A percentile compares a stretch with the other conserved stretches of the same genome.
Conservation (phyloP, 768 basidiomycete species). For the Serendipita sp. region DNA sequence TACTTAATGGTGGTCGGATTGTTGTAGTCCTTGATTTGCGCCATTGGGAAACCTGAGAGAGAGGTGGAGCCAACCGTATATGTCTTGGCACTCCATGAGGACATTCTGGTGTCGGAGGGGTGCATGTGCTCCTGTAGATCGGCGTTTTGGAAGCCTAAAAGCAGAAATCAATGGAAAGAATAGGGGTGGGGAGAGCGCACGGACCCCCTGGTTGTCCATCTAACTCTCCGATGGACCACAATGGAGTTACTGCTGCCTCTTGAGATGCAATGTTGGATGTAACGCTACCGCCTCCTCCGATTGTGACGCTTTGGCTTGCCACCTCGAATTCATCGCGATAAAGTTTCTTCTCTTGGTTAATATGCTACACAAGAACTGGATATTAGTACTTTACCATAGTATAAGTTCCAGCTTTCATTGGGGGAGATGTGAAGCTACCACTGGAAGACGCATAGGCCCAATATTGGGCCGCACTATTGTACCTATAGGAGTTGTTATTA, state of each 20-base stretch:
- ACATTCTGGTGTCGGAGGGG: slow-evolving; percentile 8
- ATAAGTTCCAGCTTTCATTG: slow-evolving; percentile 36
- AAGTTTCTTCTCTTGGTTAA: not conserved
- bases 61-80: slow-evolving; percentile 4
- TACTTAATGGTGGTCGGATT: not conserved
- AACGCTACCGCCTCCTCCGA: not conserved
- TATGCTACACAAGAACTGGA: not conserved
- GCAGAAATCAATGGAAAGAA: slow-evolving; percentile 28
- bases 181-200: slow-evolving; percentile 22
- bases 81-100: slow-evolving; percentile 1
- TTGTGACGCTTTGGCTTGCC: not conserved
- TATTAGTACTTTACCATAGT: slow-evolving; percentile 21
- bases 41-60: not conserved
- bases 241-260: not conserved
- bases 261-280: not conserved
- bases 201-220: not conserved
- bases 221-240: slow-evolving; percentile 8
- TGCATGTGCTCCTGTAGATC: slow-evolving; percentile 7
- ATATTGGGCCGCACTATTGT: slow-evolving; percentile 34
- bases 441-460: slow-evolving; percentile 28
- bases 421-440: slow-evolving; percentile 27
- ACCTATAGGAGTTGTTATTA: not conserved
- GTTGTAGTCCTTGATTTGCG: not conserved
- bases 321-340: not conserved
- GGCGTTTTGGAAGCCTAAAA: not conserved